Base-by-base conservation (phyloP, 2,329 filamentous ascomycete genomes). In the Akanthomyces muscarius region DNA sequence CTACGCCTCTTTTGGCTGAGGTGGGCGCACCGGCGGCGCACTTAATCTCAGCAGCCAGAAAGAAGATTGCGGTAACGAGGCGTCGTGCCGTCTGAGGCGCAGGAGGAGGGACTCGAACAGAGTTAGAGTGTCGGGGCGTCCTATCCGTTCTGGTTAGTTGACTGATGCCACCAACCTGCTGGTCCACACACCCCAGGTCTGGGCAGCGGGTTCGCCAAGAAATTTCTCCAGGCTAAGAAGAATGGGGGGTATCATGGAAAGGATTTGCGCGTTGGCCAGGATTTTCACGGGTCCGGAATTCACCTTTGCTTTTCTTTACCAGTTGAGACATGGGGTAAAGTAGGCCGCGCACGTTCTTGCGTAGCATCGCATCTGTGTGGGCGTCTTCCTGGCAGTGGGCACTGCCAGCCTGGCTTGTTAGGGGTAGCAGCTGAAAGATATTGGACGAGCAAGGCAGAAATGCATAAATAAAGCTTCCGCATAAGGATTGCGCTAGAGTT, bases 11-110 rank as follows among this genome's bases (percentile, higher is more conserved):
- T 38, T 41, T 41, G n/a, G 28, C 23, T n/a, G n/a, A 16, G 51
- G 51, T 38, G 53, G 55, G 28, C 54, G 54, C 54, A 45, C 41
- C 30, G 54, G 54, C 4, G 42, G 42, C 54, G 38, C 44, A 58
- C 55, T 38, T 42, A 58, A 58, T 56, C 53, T 58, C 55, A 48
- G 30, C 44, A 47, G 33, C 55, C 33, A 58, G 48, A 41, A 38
- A 11, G 1, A 14, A 58, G n/a, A 36, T 36, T 57, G 54, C 25
- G 28, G 11, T 42, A 47, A 25, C 33, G 18, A 52, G 30, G 45
- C 45, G n/a, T 14, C 3, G 45, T 5, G n/a, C 38, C 4, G 33
- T 38, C 13, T 38, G 33, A 41, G 38, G 38, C 4, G 38, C 4
- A 16, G 14, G 38, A 16, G 38, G 14, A 14, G 47, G 28, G 16